Percentiles rank a stretch among this genome's conserved stretches.
These are phyloP conservation scores for Calonectria henricotiae DNA, from an alignment of 2,329 filamentous ascomycete genomes.

Conservation along the genomic window DNA sequence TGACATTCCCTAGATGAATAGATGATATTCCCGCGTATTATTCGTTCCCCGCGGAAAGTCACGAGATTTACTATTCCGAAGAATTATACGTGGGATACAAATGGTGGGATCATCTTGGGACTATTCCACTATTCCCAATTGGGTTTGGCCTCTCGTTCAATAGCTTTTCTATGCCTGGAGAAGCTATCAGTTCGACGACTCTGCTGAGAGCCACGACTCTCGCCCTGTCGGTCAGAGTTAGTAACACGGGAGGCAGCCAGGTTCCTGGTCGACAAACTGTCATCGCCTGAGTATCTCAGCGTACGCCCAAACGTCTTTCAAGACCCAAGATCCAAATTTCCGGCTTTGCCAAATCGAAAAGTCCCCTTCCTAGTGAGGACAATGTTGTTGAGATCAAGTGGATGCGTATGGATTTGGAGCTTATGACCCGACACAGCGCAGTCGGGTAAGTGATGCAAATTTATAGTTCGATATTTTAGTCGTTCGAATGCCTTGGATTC, in stretches of 20 bases:
- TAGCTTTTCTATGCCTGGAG: background rate
- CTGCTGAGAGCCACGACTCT: background rate
- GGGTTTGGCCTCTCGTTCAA: conserved; percentile 21
- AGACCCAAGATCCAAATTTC: conserved; percentile 17
- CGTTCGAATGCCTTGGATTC: background rate
- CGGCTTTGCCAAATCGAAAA: conserved; percentile 3
- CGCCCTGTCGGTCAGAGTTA: background rate
- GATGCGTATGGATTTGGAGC: conserved; percentile 4
- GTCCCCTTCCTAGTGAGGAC: background rate
- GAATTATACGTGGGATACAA: conserved; percentile 26
- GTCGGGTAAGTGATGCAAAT: conserved; percentile 6
- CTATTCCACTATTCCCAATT: conserved; percentile 13
- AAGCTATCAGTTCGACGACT: background rate
- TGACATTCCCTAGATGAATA: conserved; percentile 19
- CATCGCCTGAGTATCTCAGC: conserved; percentile 22
- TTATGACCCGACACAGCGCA: background rate
- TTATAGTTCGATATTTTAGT: background rate
- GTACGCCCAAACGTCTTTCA: background rate
- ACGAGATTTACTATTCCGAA: conserved; percentile 16
- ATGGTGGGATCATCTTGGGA: conserved; percentile 26
- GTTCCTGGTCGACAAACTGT: conserved; percentile 15
- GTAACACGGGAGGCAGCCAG: background rate
- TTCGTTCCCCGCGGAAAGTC: conserved; percentile 16
- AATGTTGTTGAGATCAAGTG: background rate
- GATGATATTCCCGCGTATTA: conserved; percentile 19